Base-by-base conservation (phyloP, 106 monocot species). In the Dendrobium officinale region DNA sequence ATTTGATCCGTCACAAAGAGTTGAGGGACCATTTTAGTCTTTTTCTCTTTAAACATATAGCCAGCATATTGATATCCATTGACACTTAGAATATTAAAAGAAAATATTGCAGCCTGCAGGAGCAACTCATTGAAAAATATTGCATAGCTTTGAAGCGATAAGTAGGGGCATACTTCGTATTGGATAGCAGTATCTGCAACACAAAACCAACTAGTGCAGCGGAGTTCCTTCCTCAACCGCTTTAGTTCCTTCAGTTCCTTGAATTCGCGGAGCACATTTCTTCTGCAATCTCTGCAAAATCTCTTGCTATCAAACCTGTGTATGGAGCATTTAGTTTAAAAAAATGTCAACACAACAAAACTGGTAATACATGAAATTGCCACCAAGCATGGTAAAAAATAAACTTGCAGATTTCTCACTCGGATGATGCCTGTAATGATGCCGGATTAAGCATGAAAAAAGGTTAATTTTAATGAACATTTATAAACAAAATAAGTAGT, bases 221-320 rank as follows among this genome's bases (percentile, higher is more conserved):
- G 86, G 47, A 82, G 87, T 67, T 92, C 89, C 56, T 67, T 89
- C 42, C 86, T 85, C 85, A 88, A 82, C 80, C 92, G 92, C 87
- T 92, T 92, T 76, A 92, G 74, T 87, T 92, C 92, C 82, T 92
- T 92, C 80, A 92, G 84, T 54, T 92, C 92, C 81, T 89, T 92
- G 80, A 92, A 92, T 77, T 92, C 92, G 67, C 87, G 87, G 51
- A 92, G 89, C 7, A 92, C 92, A 79, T 92, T 92, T 77, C 84
- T 89, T 82, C 89, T 76, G 80, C 89, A 92, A 84, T 92, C 92
- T 89, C 89, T 87, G 84, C 92, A 92, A 86, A 92, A 92, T 58
- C 92, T 89, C 87, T 92, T 92, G 84, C 86, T 89, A 55, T 92
- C 92, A 84, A 92, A 92, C 89, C 92, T 92, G 86, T 74, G 68